A percentile compares a stretch with the other conserved stretches of the same genome.
Conservation (phyloP, 2,329 filamentous ascomycete genomes). For the Ophiostoma triangulosporum region DNA sequence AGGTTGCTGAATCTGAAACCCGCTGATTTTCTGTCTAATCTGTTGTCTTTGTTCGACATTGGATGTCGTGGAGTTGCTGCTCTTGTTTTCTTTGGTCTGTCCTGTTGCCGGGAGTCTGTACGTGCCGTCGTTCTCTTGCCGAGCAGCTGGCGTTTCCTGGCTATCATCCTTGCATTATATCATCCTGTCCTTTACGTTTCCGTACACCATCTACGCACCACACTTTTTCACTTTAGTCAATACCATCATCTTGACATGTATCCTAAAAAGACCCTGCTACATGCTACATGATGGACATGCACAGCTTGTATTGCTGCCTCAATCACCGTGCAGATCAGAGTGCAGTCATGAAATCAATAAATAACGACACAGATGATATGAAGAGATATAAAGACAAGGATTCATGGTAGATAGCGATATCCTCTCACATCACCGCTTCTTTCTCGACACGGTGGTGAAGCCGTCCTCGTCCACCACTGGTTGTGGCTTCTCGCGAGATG, state of each 20-base stretch:
- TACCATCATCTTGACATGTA: too few relatives aligned
- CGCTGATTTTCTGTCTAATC: constrained; percentile 5
- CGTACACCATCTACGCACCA: not conserved
- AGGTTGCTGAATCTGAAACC: not conserved
- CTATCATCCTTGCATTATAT: not conserved
- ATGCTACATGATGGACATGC: not conserved
- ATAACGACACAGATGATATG: not conserved
- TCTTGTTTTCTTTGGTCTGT: not conserved
- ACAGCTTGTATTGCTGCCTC: not conserved
- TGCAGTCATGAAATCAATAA: too few relatives aligned
- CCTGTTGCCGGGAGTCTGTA: not conserved
- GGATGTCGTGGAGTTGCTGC: not conserved
- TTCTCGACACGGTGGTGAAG: constrained; percentile 61
- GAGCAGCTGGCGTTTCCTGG: not conserved
- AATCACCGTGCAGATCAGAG: not conserved
- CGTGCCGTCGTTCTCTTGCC: not conserved
- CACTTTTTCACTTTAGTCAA: not conserved
- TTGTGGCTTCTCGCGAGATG: constrained; percentile 46
- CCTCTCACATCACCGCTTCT: constrained; percentile 36
- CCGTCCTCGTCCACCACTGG: constrained; percentile 71
- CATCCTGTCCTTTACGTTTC: not conserved
- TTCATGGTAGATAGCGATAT: not conserved
- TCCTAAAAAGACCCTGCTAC: too few relatives aligned
- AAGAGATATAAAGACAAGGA: not conserved
- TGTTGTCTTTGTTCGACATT: constrained; percentile 1